Evolutionary conservation across 176 grass and related monocot genomes (phyloP).

Genomic region (Ensete ventricosum): DNA sequence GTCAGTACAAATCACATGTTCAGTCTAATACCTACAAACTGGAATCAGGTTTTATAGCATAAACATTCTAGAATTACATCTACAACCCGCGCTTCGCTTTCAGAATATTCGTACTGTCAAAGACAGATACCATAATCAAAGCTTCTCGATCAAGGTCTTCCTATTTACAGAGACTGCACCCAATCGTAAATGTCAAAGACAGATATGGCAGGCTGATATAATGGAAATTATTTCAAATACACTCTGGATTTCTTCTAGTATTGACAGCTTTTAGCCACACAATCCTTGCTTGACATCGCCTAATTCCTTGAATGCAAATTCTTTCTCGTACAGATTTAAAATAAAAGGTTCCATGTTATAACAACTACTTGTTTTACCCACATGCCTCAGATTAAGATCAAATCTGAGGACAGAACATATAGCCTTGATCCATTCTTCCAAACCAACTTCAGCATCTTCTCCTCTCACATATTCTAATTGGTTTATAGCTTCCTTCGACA

Average conservation of each 20-base stretch:
- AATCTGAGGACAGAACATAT: conserved; percentile 35
- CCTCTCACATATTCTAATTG: conserved; percentile 50
- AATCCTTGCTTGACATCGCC: conserved; percentile 10
- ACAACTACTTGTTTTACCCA: conserved; percentile 13
- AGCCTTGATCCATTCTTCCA: conserved; percentile 45
- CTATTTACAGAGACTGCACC: neutral
- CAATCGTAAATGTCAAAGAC: neutral
- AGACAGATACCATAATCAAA: neutral
- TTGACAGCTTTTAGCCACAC: conserved; percentile 9
- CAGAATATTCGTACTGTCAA: neutral
- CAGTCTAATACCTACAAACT: neutral
- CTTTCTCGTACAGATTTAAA: neutral
- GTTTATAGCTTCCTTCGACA: conserved; percentile 33
- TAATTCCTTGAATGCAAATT: conserved; percentile 16
- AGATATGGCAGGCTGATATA: neutral
- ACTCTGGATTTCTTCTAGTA: neutral
- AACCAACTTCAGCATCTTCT: conserved; percentile 35
- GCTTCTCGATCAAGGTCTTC: neutral
- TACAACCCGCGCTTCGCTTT: neutral
- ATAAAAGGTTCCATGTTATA: conserved; percentile 8
- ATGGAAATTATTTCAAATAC: neutral
- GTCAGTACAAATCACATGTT: neutral
- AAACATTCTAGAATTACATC: neutral
- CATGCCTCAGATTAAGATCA: conserved; percentile 25
- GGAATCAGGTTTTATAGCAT: neutral